phyloP scores from a whole-genome alignment of 2,329 filamentous ascomycete genomes.

The Alternaria triticina region DNA sequence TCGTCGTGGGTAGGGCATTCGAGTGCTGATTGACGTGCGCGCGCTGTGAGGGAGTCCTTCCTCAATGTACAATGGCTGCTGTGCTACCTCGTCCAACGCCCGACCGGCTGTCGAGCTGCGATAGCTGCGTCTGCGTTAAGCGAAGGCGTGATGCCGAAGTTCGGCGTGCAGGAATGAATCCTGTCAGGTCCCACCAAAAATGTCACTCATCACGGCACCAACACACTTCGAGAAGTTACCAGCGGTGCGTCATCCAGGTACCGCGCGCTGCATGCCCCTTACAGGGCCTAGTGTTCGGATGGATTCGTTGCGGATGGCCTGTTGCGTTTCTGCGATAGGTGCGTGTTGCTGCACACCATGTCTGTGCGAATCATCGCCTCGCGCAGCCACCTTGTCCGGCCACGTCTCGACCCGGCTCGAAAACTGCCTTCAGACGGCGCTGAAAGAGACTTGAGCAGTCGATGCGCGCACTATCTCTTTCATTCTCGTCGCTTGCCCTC shows the following conservation, averaged over 20 bases:
- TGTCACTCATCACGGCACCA: slow-evolving; percentile 24
- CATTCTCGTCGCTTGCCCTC: not conserved
- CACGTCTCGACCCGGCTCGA: slow-evolving; percentile 1
- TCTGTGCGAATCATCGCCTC: slow-evolving; percentile 24
- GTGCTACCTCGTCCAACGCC: not conserved
- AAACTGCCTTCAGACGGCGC: not conserved
- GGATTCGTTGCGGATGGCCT: slow-evolving; percentile 23
- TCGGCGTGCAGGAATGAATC: slow-evolving; percentile 11
- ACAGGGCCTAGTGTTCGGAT: slow-evolving; percentile 29
- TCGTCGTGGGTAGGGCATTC: not conserved
- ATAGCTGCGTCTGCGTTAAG: not conserved
- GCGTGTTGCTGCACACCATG: slow-evolving; percentile 12
- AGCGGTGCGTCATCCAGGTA: slow-evolving; percentile 44
- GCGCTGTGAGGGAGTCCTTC: not conserved
- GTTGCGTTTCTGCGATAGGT: slow-evolving; percentile 31
- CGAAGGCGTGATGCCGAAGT: slow-evolving; percentile 9
- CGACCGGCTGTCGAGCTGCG: not conserved
- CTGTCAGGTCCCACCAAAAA: slow-evolving; percentile 12
- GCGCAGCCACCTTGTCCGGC: slow-evolving; percentile 15
- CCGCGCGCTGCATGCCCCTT: slow-evolving; percentile 38
- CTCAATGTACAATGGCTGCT: not conserved
- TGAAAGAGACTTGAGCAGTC: not conserved
- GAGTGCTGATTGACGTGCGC: not conserved
- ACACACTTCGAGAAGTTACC: slow-evolving; percentile 15
- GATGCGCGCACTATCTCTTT: not conserved